These are phyloP conservation scores for Malus fusca DNA, from an alignment of 306 rosid genomes.

Conservation along the genomic window DNA sequence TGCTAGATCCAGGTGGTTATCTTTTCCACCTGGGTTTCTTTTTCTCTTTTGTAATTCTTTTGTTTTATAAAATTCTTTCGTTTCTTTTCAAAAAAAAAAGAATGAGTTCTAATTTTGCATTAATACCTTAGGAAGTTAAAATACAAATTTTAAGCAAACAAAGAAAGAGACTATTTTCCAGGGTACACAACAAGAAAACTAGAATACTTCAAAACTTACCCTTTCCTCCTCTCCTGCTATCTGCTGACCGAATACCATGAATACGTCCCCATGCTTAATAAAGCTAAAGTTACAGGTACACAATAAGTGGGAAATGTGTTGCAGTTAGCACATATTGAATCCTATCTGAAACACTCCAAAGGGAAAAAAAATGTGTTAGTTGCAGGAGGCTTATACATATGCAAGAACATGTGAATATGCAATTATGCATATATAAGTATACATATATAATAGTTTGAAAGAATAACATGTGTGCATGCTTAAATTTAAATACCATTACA, in stretches of 20 bases:
- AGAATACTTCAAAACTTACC: not conserved
- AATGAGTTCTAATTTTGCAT: not conserved
- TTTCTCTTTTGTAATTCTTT: too few species aligned
- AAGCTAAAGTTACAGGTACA: not conserved
- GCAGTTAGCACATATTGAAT: not conserved
- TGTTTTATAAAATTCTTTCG: too few species aligned
- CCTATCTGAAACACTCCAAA: slow-evolving; percentile 4
- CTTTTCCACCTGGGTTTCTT: too few species aligned
- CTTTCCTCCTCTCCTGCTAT: not conserved
- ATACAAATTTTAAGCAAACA: not conserved
- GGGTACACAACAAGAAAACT: not conserved
- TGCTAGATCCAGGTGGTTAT: too few species aligned
- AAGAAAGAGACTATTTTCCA: not conserved
- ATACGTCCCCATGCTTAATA: not conserved
- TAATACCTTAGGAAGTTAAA: not conserved
- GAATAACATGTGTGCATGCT: not conserved
- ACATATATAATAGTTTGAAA: not conserved
- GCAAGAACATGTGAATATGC: not conserved
- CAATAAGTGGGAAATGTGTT: not conserved
- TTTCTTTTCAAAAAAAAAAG: too few species aligned
- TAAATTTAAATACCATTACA: not conserved
- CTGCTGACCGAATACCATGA: not conserved
- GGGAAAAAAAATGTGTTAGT: not conserved
- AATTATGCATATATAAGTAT: too few species aligned
- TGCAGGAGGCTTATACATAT: not conserved